Conservation (phyloP, 148 eudicot genomes). For the Salicornia ramosissima region DNA sequence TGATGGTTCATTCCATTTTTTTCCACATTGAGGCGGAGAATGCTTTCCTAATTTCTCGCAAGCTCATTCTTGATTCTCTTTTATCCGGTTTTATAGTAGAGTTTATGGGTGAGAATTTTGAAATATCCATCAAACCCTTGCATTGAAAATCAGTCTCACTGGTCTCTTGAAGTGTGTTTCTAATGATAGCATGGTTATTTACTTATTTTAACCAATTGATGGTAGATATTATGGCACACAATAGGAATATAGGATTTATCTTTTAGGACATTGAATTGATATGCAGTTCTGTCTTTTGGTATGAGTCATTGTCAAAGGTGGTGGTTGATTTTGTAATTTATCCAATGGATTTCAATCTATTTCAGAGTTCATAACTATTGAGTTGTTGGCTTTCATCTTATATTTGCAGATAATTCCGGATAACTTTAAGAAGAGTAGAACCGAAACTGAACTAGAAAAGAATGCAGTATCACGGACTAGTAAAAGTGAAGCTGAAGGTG, state of each 20-base stretch:
- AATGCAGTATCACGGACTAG: background rate
- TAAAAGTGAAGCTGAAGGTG: conserved; percentile 17
- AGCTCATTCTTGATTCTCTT: background rate
- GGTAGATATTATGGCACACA: background rate
- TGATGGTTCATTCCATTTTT: background rate
- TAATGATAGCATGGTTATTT: background rate
- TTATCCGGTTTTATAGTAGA: no score
- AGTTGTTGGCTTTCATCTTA: background rate
- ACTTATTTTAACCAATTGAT: conserved; percentile 1
- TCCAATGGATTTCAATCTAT: conserved; percentile 4
- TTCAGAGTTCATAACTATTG: background rate
- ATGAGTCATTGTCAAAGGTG: background rate
- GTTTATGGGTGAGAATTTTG: background rate
- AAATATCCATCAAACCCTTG: background rate
- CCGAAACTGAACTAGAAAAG: conserved; percentile 18
- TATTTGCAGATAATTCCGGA: conserved; percentile 25
- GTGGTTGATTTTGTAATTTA: background rate
- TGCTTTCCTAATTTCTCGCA: background rate
- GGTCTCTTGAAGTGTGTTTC: no score
- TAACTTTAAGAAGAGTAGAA: conserved; percentile 25
- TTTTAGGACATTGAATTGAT: background rate
- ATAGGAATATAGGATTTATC: no score
- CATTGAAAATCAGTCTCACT: no score
- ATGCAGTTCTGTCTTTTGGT: background rate
- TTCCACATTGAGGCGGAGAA: background rate